Evolutionary conservation across 768 basidiomycete species (phyloP).

Genomic region (Clathrus columnatus): DNA sequence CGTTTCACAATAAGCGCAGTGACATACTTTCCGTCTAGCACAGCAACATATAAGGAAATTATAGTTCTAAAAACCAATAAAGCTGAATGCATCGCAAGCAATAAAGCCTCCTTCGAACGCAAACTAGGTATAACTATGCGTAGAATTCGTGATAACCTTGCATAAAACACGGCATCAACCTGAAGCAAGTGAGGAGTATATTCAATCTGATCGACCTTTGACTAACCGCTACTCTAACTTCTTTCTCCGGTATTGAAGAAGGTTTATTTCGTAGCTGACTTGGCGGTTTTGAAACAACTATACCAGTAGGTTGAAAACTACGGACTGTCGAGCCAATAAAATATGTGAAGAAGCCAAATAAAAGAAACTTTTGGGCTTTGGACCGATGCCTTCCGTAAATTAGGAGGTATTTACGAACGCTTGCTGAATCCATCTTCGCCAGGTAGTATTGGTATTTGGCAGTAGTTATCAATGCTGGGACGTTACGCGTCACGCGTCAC

Average conservation of each 20-base stretch:
- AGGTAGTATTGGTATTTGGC: not conserved
- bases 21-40: conserved; percentile 75
- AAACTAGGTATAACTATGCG: conserved; percentile 83
- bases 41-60: conserved; percentile 89
- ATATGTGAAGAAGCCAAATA: conserved; percentile 60
- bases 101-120: conserved; percentile 77
- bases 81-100: conserved; percentile 82
- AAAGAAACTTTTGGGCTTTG: conserved; percentile 62
- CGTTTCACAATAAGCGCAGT: conserved; percentile 5
- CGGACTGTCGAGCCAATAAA: conserved; percentile 56
- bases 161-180: conserved; percentile 91
- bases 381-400: conserved; percentile 62
- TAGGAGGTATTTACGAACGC: conserved; percentile 28
- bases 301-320: conserved; percentile 43
- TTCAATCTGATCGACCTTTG: not conserved
- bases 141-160: conserved; percentile 65
- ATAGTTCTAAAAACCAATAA: conserved; percentile 85
- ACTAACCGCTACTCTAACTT: conserved; percentile 60
- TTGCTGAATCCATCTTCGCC: not conserved
- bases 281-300: conserved; percentile 18
- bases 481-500: too few relatives aligned
- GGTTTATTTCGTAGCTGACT: conserved; percentile 31
- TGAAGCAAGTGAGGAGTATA: conserved; percentile 21
- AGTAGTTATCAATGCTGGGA: not conserved
- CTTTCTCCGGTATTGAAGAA: conserved; percentile 30